Evolutionary conservation across 1,284 basidiomycete species (phyloP).

Genomic region (Chiua sp.): DNA sequence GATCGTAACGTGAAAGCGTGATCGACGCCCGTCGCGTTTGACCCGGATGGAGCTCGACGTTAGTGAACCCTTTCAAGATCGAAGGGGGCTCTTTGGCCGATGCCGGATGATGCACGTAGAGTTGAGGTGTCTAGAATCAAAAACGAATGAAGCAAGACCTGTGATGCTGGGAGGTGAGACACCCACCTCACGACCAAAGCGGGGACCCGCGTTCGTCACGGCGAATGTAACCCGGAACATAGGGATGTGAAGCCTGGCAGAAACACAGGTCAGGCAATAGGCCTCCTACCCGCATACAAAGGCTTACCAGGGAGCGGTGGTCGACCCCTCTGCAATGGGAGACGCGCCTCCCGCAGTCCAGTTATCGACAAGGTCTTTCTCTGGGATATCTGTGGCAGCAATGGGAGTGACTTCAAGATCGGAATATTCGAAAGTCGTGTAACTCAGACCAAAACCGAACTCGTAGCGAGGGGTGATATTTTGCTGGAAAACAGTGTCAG

Average conservation of each 20-base stretch:
- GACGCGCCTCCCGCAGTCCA: conserved; percentile 62
- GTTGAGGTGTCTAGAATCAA: conserved; percentile 63
- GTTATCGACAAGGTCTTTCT: conserved; percentile 46
- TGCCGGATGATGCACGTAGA: conserved; percentile 65
- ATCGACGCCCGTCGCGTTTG: conserved; percentile 54
- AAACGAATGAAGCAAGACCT: neutral
- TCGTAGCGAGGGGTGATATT: conserved; percentile 62
- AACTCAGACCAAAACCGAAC: conserved; percentile 74
- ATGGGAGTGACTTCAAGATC: conserved; percentile 53
- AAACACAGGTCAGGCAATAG: conserved; percentile 1
- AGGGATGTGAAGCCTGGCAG: conserved; percentile 64
- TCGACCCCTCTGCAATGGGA: conserved; percentile 37
- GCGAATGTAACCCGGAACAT: conserved; percentile 62
- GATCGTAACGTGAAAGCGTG: conserved; percentile 65
- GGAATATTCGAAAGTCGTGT: conserved; percentile 79
- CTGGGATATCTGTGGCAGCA: conserved; percentile 34
- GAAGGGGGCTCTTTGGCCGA: conserved; percentile 65
- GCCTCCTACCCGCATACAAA: conserved; percentile 2
- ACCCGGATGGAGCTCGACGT: conserved; percentile 54
- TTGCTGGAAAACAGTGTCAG: conserved; percentile 20
- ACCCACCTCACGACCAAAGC: conserved; percentile 58
- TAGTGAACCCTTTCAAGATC: conserved; percentile 68
- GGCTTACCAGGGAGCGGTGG: conserved; percentile 34
- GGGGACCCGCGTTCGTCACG: conserved; percentile 60
- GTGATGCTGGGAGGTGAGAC: neutral